phyloP scores from a whole-genome alignment of 768 basidiomycete genomes.

The Kwoniella europaea region DNA sequence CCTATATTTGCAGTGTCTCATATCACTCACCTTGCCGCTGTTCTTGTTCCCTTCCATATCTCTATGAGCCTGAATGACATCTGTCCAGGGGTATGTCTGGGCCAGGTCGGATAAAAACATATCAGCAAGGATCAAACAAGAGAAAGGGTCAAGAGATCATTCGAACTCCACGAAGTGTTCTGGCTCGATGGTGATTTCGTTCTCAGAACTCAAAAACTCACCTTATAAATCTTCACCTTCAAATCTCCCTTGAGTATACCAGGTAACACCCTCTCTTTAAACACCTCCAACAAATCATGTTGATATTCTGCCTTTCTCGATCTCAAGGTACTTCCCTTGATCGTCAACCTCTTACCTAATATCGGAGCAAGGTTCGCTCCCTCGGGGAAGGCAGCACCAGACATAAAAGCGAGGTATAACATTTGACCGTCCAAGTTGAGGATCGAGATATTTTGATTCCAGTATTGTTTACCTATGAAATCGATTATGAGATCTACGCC shows the following conservation, averaged over 20 bases:
- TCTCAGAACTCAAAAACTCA: constrained; percentile 37
- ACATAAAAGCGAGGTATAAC: constrained; percentile 56
- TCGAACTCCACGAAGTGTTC: too few species aligned
- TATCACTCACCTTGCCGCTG: constrained; percentile 60
- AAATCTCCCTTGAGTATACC: constrained; percentile 71
- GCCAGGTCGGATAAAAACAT: too few species aligned
- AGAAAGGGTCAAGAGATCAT: too few species aligned
- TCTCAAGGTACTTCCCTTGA: constrained; percentile 86
- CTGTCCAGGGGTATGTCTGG: constrained; percentile 78
- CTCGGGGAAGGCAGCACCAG: constrained; percentile 40
- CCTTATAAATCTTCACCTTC: constrained; percentile 79
- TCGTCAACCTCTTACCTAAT: constrained; percentile 80
- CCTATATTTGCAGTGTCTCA: not conserved
- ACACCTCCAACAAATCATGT: constrained; percentile 67
- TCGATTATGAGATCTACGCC: constrained; percentile 86
- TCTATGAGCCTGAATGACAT: constrained; percentile 77
- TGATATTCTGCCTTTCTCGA: constrained; percentile 78
- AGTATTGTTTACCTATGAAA: constrained; percentile 61
- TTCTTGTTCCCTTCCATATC: constrained; percentile 82
- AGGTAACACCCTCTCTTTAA: constrained; percentile 65
- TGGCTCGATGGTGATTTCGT: too few species aligned
- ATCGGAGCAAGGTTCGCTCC: constrained; percentile 66
- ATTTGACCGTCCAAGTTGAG: constrained; percentile 54
- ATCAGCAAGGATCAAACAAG: too few species aligned
- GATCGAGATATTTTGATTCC: constrained; percentile 47